Conservation (phyloP, 225 moss, liverwort and hornwort species). For the Sphagnum tenellum region DNA sequence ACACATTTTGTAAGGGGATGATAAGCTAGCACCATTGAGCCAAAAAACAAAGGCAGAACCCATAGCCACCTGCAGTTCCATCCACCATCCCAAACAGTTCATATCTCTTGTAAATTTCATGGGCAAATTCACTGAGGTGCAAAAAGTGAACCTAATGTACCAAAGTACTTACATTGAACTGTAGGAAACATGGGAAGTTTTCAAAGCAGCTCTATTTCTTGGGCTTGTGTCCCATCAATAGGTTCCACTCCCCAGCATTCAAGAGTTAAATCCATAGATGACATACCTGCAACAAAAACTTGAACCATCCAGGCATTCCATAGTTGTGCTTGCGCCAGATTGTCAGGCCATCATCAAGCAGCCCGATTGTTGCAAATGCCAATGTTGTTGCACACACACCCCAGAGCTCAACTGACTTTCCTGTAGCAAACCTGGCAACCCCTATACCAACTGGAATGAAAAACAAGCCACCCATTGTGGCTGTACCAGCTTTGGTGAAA, state of each 20-base stretch:
- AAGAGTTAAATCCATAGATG: not conserved
- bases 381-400: slow-evolving; percentile 63
- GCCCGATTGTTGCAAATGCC: slow-evolving; percentile 71
- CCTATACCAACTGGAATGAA: slow-evolving; percentile 73
- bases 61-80: slow-evolving; percentile 62
- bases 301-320: slow-evolving; percentile 71
- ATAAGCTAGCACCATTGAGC: slow-evolving; percentile 60
- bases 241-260: too few relatives aligned
- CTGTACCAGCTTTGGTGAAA: slow-evolving; percentile 68
- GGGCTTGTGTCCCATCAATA: too few relatives aligned
- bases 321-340: slow-evolving; percentile 80
- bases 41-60: slow-evolving; percentile 66
- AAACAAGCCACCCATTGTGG: slow-evolving; percentile 89
- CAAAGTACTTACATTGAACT: too few relatives aligned
- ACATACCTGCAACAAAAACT: slow-evolving; percentile 76
- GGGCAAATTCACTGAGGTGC: too few relatives aligned
- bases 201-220: too few relatives aligned
- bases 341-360: slow-evolving; percentile 69
- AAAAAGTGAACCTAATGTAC: too few relatives aligned
- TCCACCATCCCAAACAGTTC: slow-evolving; percentile 16
- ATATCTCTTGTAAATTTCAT: not conserved
- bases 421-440: slow-evolving; percentile 54
- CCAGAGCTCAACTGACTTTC: slow-evolving; percentile 55
- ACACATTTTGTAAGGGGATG: slow-evolving; percentile 76
- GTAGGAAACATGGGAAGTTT: too few relatives aligned